phyloP scores from a whole-genome alignment of 768 basidiomycete genomes.

The Auricularia cornea region DNA sequence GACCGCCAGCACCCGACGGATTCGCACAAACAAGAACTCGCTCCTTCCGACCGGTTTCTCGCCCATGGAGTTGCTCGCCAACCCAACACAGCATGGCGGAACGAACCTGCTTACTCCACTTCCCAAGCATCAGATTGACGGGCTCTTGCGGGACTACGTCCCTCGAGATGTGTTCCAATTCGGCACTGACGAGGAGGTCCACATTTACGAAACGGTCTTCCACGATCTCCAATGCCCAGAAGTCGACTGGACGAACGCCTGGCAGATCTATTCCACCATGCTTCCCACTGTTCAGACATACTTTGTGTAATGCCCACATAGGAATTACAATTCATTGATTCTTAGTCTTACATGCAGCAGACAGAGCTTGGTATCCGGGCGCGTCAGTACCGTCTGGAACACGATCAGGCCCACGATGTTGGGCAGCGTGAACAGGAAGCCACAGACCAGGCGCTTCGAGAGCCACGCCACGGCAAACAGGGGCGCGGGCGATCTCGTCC shows the following conservation, averaged over 20 bases:
- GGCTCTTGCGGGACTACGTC: background rate
- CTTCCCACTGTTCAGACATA: too few relatives aligned
- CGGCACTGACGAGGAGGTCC: background rate
- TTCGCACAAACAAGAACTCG: background rate
- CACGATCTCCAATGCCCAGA: too few relatives aligned
- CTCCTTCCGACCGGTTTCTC: background rate
- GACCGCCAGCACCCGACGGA: background rate
- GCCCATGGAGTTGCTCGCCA: background rate
- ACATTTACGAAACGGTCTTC: too few relatives aligned
- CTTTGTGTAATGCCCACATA: too few relatives aligned
- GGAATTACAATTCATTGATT: too few relatives aligned
- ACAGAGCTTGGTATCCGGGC: conserved; percentile 34
- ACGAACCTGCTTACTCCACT: background rate
- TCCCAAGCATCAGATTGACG: background rate
- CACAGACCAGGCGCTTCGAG: conserved; percentile 37
- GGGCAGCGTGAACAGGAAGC: conserved; percentile 38
- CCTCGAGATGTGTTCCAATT: background rate
- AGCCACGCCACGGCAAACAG: conserved; percentile 37
- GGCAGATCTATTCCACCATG: too few relatives aligned
- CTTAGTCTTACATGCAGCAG: too few relatives aligned
- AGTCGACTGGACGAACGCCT: too few relatives aligned
- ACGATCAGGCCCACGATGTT: conserved; percentile 44
- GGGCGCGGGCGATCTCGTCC: too few relatives aligned
- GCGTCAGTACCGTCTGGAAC: conserved; percentile 38
- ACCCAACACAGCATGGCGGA: background rate